Conservation (phyloP, 192 early-diverging fungal species). For the Dimargaris cristalligena region DNA sequence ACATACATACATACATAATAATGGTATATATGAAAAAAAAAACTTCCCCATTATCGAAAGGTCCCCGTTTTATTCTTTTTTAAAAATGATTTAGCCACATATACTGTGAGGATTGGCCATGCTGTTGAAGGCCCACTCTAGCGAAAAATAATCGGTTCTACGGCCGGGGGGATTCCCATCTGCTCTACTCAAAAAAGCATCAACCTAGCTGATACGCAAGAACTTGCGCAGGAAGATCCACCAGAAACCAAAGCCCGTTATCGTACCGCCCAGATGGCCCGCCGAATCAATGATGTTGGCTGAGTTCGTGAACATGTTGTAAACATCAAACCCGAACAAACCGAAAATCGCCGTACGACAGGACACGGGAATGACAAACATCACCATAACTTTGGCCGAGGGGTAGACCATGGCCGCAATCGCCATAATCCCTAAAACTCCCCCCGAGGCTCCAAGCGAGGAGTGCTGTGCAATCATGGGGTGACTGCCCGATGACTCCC, state of each 20-base stretch:
- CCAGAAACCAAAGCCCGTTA: constrained; percentile 26
- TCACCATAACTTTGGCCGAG: constrained; percentile 17
- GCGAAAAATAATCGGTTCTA: too few species aligned
- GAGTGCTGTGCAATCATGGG: constrained; percentile 2
- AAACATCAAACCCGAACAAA: constrained; percentile 24
- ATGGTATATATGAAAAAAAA: too few species aligned
- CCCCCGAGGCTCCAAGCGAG: constrained; percentile 27
- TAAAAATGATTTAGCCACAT: too few species aligned
- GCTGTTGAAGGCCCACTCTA: too few species aligned
- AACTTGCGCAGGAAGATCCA: constrained; percentile 25
- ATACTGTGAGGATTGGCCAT: too few species aligned
- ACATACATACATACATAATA: too few species aligned
- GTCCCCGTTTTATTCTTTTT: too few species aligned
- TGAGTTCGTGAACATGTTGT: constrained; percentile 12
- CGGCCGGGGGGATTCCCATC: too few species aligned
- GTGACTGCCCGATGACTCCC: constrained; percentile 14
- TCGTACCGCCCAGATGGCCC: constrained; percentile 29
- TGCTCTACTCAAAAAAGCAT: background rate
- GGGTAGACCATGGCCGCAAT: constrained; percentile 27
- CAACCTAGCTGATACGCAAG: constrained; percentile 12
- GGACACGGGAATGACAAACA: constrained; percentile 24
- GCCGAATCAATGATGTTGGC: constrained; percentile 23
- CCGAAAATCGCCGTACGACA: constrained; percentile 22
- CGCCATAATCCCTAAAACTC: constrained; percentile 22
- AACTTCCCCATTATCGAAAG: too few species aligned